Evolutionary conservation across 257 asterid species (phyloP), one percentile per base, ranked within the genome.

Genomic region (Rehmannia glutinosa): DNA sequence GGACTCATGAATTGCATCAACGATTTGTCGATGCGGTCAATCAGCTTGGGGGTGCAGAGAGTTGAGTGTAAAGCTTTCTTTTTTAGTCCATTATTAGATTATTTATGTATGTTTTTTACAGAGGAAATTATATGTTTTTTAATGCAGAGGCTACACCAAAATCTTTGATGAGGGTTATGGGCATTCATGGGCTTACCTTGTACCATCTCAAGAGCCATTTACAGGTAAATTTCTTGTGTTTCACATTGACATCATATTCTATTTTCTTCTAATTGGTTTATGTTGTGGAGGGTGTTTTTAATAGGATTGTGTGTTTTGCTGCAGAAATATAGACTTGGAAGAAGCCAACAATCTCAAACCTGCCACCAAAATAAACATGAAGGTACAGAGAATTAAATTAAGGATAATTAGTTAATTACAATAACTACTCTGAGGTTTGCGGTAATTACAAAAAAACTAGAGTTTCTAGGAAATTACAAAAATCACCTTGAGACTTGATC

Each of bases 151-250:
- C 98, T 65, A 90, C 97, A 39, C 98, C 98, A 1, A 93, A 93
- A 76, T 79, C 95, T 9, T 80, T 93, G 92, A 93, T 87, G 98
- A 93, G 95, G 75, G 81, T 88, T 20, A 90, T 93, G 96, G 89
- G 87, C 55, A 83, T 93, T 69, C 88, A 75, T 63, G 98, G 98
- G 2, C 85, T 93, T 62, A 93, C 98, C 62, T 64, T 90, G 76
- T 93, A 90, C 75, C 98, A 93, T 64, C 96, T 93, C 77, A 93
- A 93, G 83, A 93, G 98, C 73, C 98, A 93, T 80, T 84, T 93
- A 42, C 98, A 92, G 95, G 98, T 43, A 80, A 58, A 4, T 21
- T 59, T 64, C 10, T 52, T 20, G 21, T 42, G 7, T 12, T 71
- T 25, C 33, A n/a, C 62, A 4, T 49, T 56, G 32, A 7, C 32